These are phyloP conservation scores for Termitomyces bulborhizus DNA, from an alignment of 768 basidiomycete genomes.

Conservation along the genomic window DNA sequence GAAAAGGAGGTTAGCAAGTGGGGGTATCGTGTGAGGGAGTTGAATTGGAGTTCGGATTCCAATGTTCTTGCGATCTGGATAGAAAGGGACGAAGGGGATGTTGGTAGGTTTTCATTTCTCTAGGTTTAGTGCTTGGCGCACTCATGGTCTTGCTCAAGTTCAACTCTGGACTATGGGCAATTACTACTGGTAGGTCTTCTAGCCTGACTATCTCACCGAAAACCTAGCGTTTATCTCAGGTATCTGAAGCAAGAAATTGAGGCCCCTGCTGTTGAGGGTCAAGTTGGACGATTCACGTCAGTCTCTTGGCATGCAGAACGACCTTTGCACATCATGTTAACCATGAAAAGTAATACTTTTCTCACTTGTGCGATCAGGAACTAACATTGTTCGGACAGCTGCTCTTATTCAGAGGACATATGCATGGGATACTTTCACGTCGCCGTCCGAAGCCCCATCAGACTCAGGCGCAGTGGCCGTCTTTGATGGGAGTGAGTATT, in stretches of 20 bases:
- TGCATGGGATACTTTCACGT: conserved; percentile 73
- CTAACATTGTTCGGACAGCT: conserved; percentile 25
- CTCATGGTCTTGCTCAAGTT: conserved; percentile 37
- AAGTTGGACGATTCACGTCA: conserved; percentile 54
- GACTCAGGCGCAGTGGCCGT: conserved; percentile 88
- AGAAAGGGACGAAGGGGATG: conserved; percentile 58
- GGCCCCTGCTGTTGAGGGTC: conserved; percentile 30
- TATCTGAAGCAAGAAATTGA: conserved; percentile 89
- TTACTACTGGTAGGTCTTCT: conserved; percentile 72
- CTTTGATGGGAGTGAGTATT: conserved; percentile 75
- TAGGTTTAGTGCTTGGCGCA: background rate
- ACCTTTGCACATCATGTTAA: conserved; percentile 55
- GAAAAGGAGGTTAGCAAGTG: conserved; percentile 38
- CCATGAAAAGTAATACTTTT: conserved; percentile 53
- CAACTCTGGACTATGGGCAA: conserved; percentile 95
- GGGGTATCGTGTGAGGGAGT: conserved; percentile 68
- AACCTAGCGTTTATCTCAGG: conserved; percentile 31
- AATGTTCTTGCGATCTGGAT: conserved; percentile 83
- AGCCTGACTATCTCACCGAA: background rate
- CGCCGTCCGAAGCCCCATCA: conserved; percentile 49
- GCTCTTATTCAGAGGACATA: conserved; percentile 56
- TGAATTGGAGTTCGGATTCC: conserved; percentile 88
- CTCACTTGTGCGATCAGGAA: background rate
- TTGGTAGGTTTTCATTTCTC: conserved; percentile 37
- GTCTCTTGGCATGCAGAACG: conserved; percentile 88